Evolutionary conservation across 202 grass and related monocot genomes (phyloP).

Genomic region (Tripidium arundinaceum): DNA sequence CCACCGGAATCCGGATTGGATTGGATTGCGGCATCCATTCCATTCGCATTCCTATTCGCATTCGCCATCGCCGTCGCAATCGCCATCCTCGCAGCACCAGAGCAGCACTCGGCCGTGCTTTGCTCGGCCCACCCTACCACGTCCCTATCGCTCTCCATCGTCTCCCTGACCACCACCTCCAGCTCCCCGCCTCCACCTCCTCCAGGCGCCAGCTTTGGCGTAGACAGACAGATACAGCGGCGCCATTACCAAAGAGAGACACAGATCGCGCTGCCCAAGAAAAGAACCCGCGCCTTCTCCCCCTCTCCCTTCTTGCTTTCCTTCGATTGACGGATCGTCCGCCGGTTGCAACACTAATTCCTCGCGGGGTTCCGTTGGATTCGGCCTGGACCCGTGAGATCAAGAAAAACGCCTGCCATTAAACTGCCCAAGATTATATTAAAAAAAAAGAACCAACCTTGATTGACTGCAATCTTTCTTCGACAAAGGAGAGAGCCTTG

Average conservation of each 20-base stretch:
- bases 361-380: not conserved
- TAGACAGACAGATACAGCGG: not conserved
- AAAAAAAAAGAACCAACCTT: not conserved
- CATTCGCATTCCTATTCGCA: not conserved
- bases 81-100: not conserved
- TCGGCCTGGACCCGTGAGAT: not conserved
- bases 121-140: not conserved
- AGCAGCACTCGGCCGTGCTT: not conserved
- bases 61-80: not conserved
- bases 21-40: conserved; percentile 21
- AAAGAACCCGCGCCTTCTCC: not conserved
- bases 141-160: not conserved
- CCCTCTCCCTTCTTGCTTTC: not conserved
- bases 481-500: not conserved
- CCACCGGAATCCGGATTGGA: conserved; percentile 30
- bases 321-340: not conserved
- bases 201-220: not conserved
- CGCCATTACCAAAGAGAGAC: conserved; percentile 7
- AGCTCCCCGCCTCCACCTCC: not conserved
- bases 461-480: not conserved
- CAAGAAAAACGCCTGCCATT: not conserved
- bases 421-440: not conserved
- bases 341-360: not conserved
- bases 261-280: conserved; percentile 11
- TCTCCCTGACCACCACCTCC: not conserved